phyloP scores from a whole-genome alignment of 2,329 filamentous ascomycete species.

The Pseudogymnoascus sp. region DNA sequence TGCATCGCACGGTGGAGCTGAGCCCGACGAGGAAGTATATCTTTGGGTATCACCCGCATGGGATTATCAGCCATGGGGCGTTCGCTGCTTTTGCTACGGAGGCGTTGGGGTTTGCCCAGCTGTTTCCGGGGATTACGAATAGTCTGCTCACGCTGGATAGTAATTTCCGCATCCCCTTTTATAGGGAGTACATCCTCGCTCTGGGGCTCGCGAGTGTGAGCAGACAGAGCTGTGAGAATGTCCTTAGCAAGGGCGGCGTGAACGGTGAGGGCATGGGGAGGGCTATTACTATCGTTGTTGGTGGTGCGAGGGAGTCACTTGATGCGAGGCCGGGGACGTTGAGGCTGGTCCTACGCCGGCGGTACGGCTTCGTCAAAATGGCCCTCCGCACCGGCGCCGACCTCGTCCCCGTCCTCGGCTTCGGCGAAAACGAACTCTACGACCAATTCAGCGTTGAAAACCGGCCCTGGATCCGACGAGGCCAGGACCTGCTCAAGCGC shows the following conservation, averaged over 20 bases:
- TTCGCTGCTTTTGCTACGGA: slow-evolving; percentile 89
- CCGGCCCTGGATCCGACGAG: slow-evolving; percentile 70
- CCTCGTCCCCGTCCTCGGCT: slow-evolving; percentile 82
- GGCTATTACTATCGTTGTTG: slow-evolving; percentile 93
- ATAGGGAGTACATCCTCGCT: slow-evolving; percentile 86
- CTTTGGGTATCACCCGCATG: slow-evolving; percentile 94
- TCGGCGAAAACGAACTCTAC: slow-evolving; percentile 95
- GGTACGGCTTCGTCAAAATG: slow-evolving; percentile 91
- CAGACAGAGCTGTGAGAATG: slow-evolving; percentile 83
- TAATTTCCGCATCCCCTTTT: slow-evolving; percentile 90
- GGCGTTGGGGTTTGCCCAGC: slow-evolving; percentile 72
- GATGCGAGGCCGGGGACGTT: slow-evolving; percentile 74
- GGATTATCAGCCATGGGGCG: slow-evolving; percentile 94
- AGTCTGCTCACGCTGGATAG: slow-evolving; percentile 87
- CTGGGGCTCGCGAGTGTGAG: slow-evolving; percentile 86
- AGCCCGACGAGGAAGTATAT: slow-evolving; percentile 84
- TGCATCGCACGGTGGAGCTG: slow-evolving; percentile 78
- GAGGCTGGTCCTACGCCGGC: slow-evolving; percentile 68
- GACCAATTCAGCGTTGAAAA: slow-evolving; percentile 73
- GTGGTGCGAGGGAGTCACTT: slow-evolving; percentile 84
- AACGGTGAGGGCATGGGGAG: slow-evolving; percentile 73
- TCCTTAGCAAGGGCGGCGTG: slow-evolving; percentile 67
- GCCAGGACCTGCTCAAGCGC: slow-evolving; percentile 79
- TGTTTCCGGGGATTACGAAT: slow-evolving; percentile 94
- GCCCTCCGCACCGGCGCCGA: slow-evolving; percentile 89